Base-by-base conservation (phyloP, 371 early-diverging fungal genomes). In the Saksenaea vasiformis region DNA sequence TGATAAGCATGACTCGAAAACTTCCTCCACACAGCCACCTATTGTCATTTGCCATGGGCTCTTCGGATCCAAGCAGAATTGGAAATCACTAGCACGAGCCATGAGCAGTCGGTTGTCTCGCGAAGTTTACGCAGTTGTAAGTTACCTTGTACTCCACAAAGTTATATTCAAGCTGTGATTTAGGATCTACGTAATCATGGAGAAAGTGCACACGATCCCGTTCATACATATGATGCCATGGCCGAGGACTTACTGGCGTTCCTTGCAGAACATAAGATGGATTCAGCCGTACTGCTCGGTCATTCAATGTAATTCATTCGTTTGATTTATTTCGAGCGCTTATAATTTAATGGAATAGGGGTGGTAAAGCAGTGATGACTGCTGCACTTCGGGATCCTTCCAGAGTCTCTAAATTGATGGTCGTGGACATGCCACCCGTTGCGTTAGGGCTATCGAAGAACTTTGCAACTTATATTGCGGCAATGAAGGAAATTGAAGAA, bases 131-230 rank as follows among this genome's bases (percentile, higher is more conserved):
- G 76, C 92, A 0, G 65, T 95, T 53, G 85, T 79, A 77, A 72
- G 57, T 60, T 70, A 65, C 5, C 15, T 31, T 5, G 7, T 17
- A 24, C 15, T 10, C 38, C 1, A 38, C 15, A 38, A 38, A 41
- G 5, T 3, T n/a, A 41, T 5, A 41, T 13, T 14, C 0, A n/a
- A 14, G 43, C 43, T n/a, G 79, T 95, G 7, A 36, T 72, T 10
- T 55, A 88, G 87, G 98, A 98, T 75, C 81, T 95, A 68, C 86
- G 97, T 37, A 96, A 98, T 75, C 98, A 98, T 69, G 98, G 98
- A 31, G 95, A 93, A 28, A 93, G 93, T 61, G 90, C 89, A 4
- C 96, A 95, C 63, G 54, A 70, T 13, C 53, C 62, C 0, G 74
- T 67, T 1, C 93, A 93, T 67, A 87, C 82, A n/a, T 95, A 93